Evolutionary conservation across 148 eudicot genomes (phyloP).

Genomic region (Selenicereus undatus): DNA sequence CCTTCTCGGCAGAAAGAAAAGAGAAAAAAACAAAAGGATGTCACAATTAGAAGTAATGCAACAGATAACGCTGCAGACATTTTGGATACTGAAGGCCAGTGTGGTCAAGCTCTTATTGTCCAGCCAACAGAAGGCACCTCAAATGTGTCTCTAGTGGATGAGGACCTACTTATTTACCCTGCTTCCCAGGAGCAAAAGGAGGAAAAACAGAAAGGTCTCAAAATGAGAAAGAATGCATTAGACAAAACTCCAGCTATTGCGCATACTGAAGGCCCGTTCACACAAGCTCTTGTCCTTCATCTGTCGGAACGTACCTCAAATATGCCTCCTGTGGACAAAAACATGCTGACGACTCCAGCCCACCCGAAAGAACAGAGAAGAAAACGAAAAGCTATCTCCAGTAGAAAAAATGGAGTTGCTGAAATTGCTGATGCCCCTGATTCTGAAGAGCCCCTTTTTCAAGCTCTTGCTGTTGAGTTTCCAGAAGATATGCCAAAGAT

Average conservation of each 20-base stretch:
- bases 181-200: conserved; percentile 31
- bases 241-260: conserved; percentile 5
- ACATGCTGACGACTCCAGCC: conserved; percentile 3
- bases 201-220: conserved; percentile 27
- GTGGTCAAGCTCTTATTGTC: conserved; percentile 34
- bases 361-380: conserved; percentile 12
- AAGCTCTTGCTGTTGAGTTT: conserved; percentile 13
- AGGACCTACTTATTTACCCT: conserved; percentile 8
- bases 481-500: conserved; percentile 18
- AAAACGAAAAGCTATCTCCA: conserved; percentile 17
- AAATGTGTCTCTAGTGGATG: conserved; percentile 24
- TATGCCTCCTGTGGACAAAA: conserved; percentile 15
- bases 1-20: neutral
- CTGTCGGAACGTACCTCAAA: conserved; percentile 18
- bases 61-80: conserved; percentile 17
- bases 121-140: conserved; percentile 28
- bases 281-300: conserved; percentile 24
- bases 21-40: neutral
- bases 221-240: conserved; percentile 26
- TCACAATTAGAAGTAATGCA: conserved; percentile 29
- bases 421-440: neutral
- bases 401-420: conserved; percentile 8
- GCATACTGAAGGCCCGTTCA: conserved; percentile 21
- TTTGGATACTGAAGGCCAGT: conserved; percentile 25
- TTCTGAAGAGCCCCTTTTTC: conserved; percentile 11